Evolutionary conservation across 768 basidiomycete species (phyloP).

Genomic region (Podaxis pistillaris): DNA sequence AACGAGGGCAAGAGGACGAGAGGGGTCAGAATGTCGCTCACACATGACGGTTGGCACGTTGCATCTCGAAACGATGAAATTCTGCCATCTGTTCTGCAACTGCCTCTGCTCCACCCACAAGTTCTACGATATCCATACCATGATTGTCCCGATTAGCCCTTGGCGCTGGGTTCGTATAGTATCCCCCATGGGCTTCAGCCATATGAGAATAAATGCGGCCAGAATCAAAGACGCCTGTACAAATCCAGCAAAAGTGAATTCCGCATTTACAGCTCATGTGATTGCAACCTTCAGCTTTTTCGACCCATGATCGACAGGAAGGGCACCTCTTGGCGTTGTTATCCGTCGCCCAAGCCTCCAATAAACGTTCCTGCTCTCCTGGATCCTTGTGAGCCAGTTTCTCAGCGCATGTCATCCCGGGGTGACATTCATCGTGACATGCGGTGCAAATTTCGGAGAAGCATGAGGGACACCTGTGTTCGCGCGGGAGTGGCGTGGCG

Average conservation of each 20-base stretch:
- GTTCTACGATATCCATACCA: background rate
- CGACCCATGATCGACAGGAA: constrained; percentile 40
- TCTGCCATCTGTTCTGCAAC: constrained; percentile 9
- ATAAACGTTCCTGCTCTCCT: constrained; percentile 40
- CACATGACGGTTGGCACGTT: background rate
- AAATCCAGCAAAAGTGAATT: constrained; percentile 33
- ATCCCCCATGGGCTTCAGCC: constrained; percentile 11
- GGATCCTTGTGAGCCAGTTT: constrained; percentile 30
- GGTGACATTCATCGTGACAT: constrained; percentile 50
- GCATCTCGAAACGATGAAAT: background rate
- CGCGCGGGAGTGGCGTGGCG: constrained; percentile 21
- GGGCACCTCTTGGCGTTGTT: constrained; percentile 48
- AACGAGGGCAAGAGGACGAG: background rate
- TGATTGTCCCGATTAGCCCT: background rate
- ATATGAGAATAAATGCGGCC: constrained; percentile 15
- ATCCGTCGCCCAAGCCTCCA: constrained; percentile 35
- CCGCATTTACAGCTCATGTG: constrained; percentile 52
- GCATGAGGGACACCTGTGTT: constrained; percentile 52
- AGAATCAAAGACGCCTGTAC: constrained; percentile 14
- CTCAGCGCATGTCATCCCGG: constrained; percentile 51
- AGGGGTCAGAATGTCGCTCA: background rate
- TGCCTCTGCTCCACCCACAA: background rate
- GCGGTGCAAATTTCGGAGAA: constrained; percentile 44
- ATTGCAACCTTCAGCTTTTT: constrained; percentile 55
- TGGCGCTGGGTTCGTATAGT: background rate